Base-by-base conservation (phyloP, 164 flowering plant genomes). In the Saururus chinensis region DNA sequence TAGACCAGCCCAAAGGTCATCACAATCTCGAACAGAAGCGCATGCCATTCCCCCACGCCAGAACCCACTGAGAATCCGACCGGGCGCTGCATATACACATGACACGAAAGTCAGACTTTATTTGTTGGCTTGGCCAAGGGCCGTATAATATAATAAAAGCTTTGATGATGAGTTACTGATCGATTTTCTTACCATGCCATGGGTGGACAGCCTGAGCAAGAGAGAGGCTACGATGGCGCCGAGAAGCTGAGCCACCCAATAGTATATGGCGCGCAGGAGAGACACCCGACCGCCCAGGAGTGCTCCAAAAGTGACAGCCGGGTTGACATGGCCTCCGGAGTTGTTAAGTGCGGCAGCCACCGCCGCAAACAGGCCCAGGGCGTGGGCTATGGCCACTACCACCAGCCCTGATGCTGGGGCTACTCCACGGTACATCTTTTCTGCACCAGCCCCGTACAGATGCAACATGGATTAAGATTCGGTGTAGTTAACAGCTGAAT, bases 1-100 rank as follows among this genome's bases (percentile, higher is more conserved):
- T 88, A 88, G 19, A 88, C 95, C 21, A 86, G 66, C 1, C 88
- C 90, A 59, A 89, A 89, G 0, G 96, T 86, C 90, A 89, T 83
- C 70, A 86, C 86, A 59, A 86, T 79, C 82, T 89, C 96, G 40
- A 89, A 68, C n/a, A 84, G 80, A 19, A 84, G 58, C 1, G 87
- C 96, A 68, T 82, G 77, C 81, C 79, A 79, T 22, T 73, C 82
- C 0, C 78, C 67, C 19, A 84, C 89, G 0, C 84, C 86, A 0
- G 88, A 55, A 0, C 82, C 70, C 51, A 84, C 59, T 6, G 75
- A 45, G 48, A 83, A 84, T 0, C 82, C 84, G 0, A 24, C 56
- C 26, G 69, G 69, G 41, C 69, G 60, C 69, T 66, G 69, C 53
- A 55, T n/a, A n/a, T n/a, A 30, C 2, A 30, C 37, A 30, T 2